Evolutionary conservation across 768 basidiomycete species (phyloP).

Genomic region (Kockovaella imperatae): DNA sequence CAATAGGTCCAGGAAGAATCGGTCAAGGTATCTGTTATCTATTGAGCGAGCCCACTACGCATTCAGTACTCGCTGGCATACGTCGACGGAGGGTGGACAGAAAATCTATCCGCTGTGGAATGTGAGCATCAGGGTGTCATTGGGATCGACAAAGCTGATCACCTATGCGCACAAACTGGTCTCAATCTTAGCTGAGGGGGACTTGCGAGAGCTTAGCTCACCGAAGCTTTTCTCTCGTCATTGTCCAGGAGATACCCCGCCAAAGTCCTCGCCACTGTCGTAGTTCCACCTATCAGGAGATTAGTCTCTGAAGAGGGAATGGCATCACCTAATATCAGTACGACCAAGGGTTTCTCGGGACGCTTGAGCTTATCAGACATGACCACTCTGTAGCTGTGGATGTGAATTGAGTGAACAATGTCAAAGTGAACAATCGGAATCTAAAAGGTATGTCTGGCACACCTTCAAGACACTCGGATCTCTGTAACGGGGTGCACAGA

Average conservation of each 20-base stretch:
- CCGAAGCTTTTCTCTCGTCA: slow-evolving; percentile 5
- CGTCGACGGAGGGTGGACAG: slow-evolving; percentile 39
- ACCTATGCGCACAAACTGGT: slow-evolving; percentile 24
- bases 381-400: too few relatives aligned
- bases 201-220: slow-evolving; percentile 7
- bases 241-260: slow-evolving; percentile 16
- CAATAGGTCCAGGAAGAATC: slow-evolving; percentile 27
- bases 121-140: not conserved
- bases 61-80: slow-evolving; percentile 6
- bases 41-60: not conserved
- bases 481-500: too few relatives aligned
- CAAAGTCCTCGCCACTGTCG: slow-evolving; percentile 22
- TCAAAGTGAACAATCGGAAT: too few relatives aligned
- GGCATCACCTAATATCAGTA: slow-evolving; percentile 23
- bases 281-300: slow-evolving; percentile 20
- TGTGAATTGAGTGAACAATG: too few relatives aligned
- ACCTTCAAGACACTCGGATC: too few relatives aligned
- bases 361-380: slow-evolving; percentile 6
- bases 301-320: not conserved
- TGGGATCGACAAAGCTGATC: not conserved
- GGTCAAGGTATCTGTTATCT: slow-evolving; percentile 29
- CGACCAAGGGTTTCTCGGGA: slow-evolving; percentile 4
- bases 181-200: not conserved
- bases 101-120: slow-evolving; percentile 31
- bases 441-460: too few relatives aligned